These are phyloP conservation scores for Globisporangium uncinulatum DNA, from an alignment of 352 stramenopile genomes.

Conservation along the genomic window DNA sequence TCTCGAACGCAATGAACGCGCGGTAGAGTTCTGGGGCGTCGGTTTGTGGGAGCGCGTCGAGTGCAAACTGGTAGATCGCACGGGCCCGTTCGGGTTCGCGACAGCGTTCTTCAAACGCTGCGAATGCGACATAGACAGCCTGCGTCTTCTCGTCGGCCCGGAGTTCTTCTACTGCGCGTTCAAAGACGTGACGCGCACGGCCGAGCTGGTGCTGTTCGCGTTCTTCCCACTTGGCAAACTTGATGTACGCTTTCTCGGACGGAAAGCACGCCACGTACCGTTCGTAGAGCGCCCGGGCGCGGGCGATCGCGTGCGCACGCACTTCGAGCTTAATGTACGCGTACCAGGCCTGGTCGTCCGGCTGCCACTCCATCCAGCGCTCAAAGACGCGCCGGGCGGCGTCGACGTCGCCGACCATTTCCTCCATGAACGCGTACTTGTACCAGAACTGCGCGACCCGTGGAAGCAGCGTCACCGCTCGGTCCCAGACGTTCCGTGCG, in stretches of 20 bases:
- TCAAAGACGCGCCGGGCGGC: conserved; percentile 96
- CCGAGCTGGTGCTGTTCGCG: conserved; percentile 89
- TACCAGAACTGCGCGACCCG: conserved; percentile 99
- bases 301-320: conserved; percentile 78
- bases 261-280: conserved; percentile 92
- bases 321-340: conserved; percentile 99
- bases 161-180: conserved; percentile 92
- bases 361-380: conserved; percentile 96
- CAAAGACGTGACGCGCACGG: conserved; percentile 93
- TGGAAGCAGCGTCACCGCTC: conserved; percentile 93
- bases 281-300: conserved; percentile 91
- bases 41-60: conserved; percentile 77
- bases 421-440: conserved; percentile 99
- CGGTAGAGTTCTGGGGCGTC: conserved; percentile 93
- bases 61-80: conserved; percentile 84
- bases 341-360: conserved; percentile 97
- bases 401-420: conserved; percentile 96
- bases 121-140: conserved; percentile 92
- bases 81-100: conserved; percentile 90
- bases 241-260: conserved; percentile 92
- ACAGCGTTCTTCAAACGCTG: conserved; percentile 97
- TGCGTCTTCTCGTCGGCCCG: conserved; percentile 75
- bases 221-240: conserved; percentile 98
- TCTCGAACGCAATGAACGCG: conserved; percentile 97
- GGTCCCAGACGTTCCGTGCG: conserved; percentile 95